Conservation (phyloP, 129 eudicot species). For the Daucus carota region DNA sequence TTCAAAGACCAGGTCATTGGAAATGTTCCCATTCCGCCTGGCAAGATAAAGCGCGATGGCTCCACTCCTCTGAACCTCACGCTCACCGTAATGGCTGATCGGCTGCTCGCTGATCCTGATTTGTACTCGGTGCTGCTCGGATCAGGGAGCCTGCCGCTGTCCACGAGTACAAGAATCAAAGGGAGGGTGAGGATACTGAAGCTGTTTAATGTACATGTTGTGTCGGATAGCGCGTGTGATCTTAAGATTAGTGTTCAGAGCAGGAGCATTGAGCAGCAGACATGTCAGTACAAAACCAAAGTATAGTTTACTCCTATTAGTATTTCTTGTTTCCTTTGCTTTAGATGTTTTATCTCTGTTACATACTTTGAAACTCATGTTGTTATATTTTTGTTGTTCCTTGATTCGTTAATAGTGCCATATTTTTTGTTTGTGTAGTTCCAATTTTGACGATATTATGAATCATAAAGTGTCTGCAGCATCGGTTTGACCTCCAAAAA, state of each 20-base stretch:
- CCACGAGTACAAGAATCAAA: constrained; percentile 34
- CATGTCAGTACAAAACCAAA: constrained; percentile 34
- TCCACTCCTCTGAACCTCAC: constrained; percentile 44
- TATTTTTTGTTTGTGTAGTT: not conserved
- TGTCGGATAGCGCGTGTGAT: constrained; percentile 21
- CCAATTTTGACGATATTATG: too few species aligned
- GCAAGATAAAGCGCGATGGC: constrained; percentile 38
- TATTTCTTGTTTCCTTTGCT: too few species aligned
- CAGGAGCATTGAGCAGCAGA: constrained; percentile 12
- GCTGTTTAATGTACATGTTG: constrained; percentile 39
- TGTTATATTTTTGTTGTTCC: not conserved
- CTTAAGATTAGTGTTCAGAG: constrained; percentile 9
- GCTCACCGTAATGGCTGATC: constrained; percentile 66
- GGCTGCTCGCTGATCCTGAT: constrained; percentile 38
- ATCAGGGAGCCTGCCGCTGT: constrained; percentile 44
- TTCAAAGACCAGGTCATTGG: constrained; percentile 55
- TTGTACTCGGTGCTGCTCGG: constrained; percentile 30
- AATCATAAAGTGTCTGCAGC: too few species aligned
- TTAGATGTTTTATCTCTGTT: not conserved
- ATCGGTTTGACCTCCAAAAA: too few species aligned
- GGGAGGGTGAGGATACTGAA: constrained; percentile 47
- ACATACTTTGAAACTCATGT: not conserved
- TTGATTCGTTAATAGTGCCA: not conserved
- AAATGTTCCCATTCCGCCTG: constrained; percentile 62
- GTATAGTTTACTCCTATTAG: not conserved